A percentile compares a stretch with the other conserved stretches of the same genome.
Evolutionary conservation across 495 filamentous ascomycete genomes (phyloP).

Genomic region (Thermothielavioides terrestris): DNA sequence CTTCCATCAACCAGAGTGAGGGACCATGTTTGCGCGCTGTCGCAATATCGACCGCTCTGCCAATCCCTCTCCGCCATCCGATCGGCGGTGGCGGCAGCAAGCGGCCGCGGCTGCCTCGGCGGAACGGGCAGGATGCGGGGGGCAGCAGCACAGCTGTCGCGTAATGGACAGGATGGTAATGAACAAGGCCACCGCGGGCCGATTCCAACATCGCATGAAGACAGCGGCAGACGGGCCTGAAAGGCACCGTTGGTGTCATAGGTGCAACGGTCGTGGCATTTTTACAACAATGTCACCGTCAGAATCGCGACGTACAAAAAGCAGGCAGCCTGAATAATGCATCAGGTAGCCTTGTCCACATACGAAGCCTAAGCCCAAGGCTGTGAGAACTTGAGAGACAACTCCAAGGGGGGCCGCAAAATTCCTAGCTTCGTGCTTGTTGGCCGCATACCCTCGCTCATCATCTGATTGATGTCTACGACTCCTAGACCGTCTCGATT

Average conservation of each 20-base stretch:
- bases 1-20: slow-evolving; percentile 41
- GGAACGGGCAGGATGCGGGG: background rate
- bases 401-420: too few relatives aligned
- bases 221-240: background rate
- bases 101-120: background rate
- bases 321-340: too few relatives aligned
- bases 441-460: too few relatives aligned
- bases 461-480: too few relatives aligned
- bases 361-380: too few relatives aligned
- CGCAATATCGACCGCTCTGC: background rate
- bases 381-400: too few relatives aligned
- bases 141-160: background rate
- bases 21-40: background rate
- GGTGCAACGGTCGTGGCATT: background rate
- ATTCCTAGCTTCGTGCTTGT: too few relatives aligned
- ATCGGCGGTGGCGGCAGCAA: background rate
- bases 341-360: too few relatives aligned
- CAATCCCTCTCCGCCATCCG: background rate
- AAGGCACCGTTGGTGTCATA: background rate
- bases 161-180: background rate
- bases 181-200: background rate
- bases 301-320: too few relatives aligned
- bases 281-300: too few relatives aligned
- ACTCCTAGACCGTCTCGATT: too few relatives aligned
- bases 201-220: background rate